Percentiles rank a stretch among this genome's conserved stretches.
These are phyloP conservation scores for Kokia cookei DNA, from an alignment of 441 rosid genomes.

Conservation along the genomic window DNA sequence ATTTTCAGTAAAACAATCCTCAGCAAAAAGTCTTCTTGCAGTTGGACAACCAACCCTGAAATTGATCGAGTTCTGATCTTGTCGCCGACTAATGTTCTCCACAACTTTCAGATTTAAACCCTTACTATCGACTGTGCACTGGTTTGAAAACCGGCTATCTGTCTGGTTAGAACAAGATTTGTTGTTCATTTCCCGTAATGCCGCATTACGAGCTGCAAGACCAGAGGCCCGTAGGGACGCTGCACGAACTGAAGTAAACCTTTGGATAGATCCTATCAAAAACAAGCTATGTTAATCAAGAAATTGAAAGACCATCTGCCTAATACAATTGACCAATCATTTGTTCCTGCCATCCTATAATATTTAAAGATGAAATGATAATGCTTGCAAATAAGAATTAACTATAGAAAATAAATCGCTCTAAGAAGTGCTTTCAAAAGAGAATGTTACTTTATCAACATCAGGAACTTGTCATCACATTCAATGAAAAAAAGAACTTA, in stretches of 20 bases:
- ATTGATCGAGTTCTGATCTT: constrained; percentile 24
- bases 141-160: constrained; percentile 33
- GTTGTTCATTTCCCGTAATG: constrained; percentile 17
- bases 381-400: neutral
- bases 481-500: neutral
- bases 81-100: constrained; percentile 22
- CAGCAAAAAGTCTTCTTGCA: constrained; percentile 56
- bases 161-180: constrained; percentile 20
- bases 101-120: neutral
- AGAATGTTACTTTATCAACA: too few relatives aligned
- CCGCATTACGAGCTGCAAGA: constrained; percentile 41
- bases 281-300: neutral
- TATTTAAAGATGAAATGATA: neutral
- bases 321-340: neutral
- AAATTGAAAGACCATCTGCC: neutral
- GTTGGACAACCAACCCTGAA: constrained; percentile 29
- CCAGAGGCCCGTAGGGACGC: constrained; percentile 73
- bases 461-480: too few relatives aligned
- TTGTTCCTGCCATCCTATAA: neutral
- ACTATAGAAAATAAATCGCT: neutral
- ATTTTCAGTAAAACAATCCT: constrained; percentile 31
- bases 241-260: constrained; percentile 67
- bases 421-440: too few relatives aligned
- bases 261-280: constrained; percentile 42
- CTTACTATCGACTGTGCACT: constrained; percentile 15